These are phyloP conservation scores for Microstroma glucosiphilum DNA, from an alignment of 1,284 basidiomycete species.

Conservation along the genomic window DNA sequence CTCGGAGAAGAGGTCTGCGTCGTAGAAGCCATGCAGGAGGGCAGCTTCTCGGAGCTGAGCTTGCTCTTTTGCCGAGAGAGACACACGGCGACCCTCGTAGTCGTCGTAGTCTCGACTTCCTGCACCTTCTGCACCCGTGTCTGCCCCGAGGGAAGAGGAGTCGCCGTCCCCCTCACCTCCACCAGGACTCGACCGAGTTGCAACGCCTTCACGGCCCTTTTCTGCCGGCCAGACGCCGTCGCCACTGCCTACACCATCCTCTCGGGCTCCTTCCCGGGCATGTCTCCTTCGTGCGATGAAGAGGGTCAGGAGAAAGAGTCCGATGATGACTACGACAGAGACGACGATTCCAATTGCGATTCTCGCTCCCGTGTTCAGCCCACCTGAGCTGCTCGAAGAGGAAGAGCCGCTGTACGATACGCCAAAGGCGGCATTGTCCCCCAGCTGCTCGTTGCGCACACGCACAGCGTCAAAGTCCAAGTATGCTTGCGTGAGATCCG, in stretches of 20 bases:
- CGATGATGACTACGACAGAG: slow-evolving; percentile 29
- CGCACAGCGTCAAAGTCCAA: slow-evolving; percentile 38
- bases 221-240: background rate
- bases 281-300: slow-evolving; percentile 14
- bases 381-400: slow-evolving; percentile 14
- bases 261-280: background rate
- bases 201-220: background rate
- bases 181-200: background rate
- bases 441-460: slow-evolving; percentile 34
- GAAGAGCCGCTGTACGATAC: slow-evolving; percentile 14
- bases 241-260: background rate
- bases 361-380: slow-evolving; percentile 26
- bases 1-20: slow-evolving; percentile 5
- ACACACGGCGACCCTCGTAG: background rate
- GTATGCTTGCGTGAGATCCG: slow-evolving; percentile 19
- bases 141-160: background rate
- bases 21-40: slow-evolving; percentile 14
- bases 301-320: slow-evolving; percentile 24
- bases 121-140: background rate
- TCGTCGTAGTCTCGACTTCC: background rate
- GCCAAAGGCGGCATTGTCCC: slow-evolving; percentile 12
- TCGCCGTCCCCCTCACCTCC: slow-evolving; percentile 7
- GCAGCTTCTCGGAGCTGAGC: slow-evolving; percentile 10
- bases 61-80: slow-evolving; percentile 13
- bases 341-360: slow-evolving; percentile 39